Evolutionary conservation across 1,284 basidiomycete genomes (phyloP).

Genomic region (Sporisorium iseilematis-ciliati): DNA sequence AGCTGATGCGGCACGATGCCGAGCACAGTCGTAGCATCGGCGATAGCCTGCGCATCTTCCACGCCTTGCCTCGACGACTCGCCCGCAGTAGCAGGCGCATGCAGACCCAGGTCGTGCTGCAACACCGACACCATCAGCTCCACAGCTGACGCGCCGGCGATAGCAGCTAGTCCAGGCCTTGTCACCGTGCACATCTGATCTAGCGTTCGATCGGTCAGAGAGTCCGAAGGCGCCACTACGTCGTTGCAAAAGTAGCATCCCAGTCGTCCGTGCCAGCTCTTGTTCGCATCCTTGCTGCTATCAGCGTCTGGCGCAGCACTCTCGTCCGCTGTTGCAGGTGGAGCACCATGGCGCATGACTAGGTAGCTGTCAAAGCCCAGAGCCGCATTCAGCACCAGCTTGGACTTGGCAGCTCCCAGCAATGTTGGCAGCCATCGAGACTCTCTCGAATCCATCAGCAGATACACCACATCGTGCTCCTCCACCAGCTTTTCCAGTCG

Average conservation of each 20-base stretch:
- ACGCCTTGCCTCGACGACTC: constrained; percentile 24
- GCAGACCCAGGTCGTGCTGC: constrained; percentile 75
- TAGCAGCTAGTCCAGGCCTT: constrained; percentile 91
- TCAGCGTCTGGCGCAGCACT: neutral
- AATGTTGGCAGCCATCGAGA: constrained; percentile 95
- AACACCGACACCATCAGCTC: constrained; percentile 89
- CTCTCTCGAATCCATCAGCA: constrained; percentile 98
- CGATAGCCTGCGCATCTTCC: constrained; percentile 36
- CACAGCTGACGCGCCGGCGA: constrained; percentile 90
- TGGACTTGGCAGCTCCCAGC: constrained; percentile 82
- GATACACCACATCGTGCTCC: constrained; percentile 87
- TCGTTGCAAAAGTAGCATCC: constrained; percentile 99
- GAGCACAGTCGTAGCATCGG: constrained; percentile 69
- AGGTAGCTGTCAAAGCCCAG: constrained; percentile 96
- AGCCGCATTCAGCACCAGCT: constrained; percentile 95
- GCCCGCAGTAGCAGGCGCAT: constrained; percentile 42
- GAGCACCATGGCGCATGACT: constrained; percentile 93
- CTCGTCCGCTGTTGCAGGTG: constrained; percentile 56
- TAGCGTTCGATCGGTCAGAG: constrained; percentile 89
- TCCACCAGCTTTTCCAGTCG: constrained; percentile 82
- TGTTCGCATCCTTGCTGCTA: constrained; percentile 22
- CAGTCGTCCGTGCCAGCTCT: constrained; percentile 50
- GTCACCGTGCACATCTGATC: constrained; percentile 99
- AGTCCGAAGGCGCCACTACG: constrained; percentile 93
- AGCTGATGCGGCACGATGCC: constrained; percentile 94